Evolutionary conservation across 768 basidiomycete species (phyloP).

Genomic region (Collybiopsis confluens): DNA sequence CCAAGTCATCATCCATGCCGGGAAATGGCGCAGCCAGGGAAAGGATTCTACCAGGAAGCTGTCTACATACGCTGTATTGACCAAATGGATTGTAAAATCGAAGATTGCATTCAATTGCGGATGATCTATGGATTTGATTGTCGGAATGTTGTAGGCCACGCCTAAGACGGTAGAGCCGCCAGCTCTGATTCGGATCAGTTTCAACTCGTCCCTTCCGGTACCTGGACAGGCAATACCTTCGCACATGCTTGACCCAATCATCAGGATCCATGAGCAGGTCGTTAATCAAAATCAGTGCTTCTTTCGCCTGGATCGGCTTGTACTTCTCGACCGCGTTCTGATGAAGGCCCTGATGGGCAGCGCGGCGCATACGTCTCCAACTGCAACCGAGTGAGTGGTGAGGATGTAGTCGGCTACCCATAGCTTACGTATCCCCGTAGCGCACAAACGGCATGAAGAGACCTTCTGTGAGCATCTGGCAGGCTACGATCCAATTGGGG

Average conservation of each 20-base stretch:
- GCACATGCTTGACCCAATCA: constrained; percentile 25
- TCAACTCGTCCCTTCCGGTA: neutral
- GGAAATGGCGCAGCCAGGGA: constrained; percentile 27
- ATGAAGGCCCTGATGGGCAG: constrained; percentile 29
- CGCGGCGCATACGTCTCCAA: constrained; percentile 30
- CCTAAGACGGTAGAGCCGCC: constrained; percentile 14
- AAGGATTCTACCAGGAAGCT: constrained; percentile 26
- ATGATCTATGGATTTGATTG: constrained; percentile 11
- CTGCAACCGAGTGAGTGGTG: constrained; percentile 12
- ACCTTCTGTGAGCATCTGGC: constrained; percentile 7
- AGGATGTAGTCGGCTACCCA: neutral
- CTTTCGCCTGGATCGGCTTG: constrained; percentile 21
- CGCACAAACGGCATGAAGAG: constrained; percentile 13
- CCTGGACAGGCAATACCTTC: neutral
- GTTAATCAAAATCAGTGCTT: constrained; percentile 26
- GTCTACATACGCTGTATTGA: neutral
- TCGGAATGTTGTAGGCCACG: constrained; percentile 14
- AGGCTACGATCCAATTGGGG: constrained; percentile 9
- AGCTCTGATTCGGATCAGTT: constrained; percentile 1
- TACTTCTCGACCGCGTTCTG: constrained; percentile 18
- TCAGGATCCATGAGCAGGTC: constrained; percentile 21
- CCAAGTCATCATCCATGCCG: constrained; percentile 20
- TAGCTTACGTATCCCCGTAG: constrained; percentile 11
- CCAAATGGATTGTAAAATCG: neutral
- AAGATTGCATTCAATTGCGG: constrained; percentile 11